These are phyloP conservation scores for Heritiera littoralis DNA, from an alignment of 345 rosid species.

Conservation along the genomic window DNA sequence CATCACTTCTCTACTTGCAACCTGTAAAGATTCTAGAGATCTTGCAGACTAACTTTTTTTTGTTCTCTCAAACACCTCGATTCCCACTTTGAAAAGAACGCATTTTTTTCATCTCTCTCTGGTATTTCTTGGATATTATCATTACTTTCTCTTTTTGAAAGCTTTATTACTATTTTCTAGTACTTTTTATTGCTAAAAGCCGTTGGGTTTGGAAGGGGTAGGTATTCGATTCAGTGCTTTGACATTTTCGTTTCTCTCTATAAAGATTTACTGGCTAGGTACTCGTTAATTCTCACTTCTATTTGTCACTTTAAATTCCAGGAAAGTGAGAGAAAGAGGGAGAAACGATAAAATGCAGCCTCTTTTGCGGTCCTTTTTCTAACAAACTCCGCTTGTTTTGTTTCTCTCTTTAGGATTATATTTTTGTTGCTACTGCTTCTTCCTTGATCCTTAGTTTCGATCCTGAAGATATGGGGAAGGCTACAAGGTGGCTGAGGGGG, in stretches of 20 bases:
- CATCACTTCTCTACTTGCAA: constrained; percentile 58
- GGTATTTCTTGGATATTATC: constrained; percentile 2
- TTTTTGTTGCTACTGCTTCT: neutral
- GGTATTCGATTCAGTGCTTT: constrained; percentile 28
- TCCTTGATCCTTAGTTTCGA: constrained; percentile 13
- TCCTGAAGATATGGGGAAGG: constrained; percentile 55
- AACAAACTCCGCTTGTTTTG: constrained; percentile 7
- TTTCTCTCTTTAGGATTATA: constrained; percentile 14
- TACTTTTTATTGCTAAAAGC: constrained; percentile 9
- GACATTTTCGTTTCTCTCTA: constrained; percentile 17
- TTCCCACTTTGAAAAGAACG: constrained; percentile 20
- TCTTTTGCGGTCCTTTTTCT: neutral
- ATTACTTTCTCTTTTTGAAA: constrained; percentile 8
- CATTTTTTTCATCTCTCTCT: constrained; percentile 5
- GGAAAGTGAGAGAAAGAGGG: constrained; percentile 5
- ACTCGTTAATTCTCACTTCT: constrained; percentile 23
- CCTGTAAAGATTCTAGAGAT: constrained; percentile 53
- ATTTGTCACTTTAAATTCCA: constrained; percentile 28
- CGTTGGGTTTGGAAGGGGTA: neutral
- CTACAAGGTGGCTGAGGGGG: constrained; percentile 70
- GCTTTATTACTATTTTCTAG: neutral
- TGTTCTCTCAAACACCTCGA: constrained; percentile 23
- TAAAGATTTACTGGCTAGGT: constrained; percentile 27
- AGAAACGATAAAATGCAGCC: neutral
- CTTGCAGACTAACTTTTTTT: constrained; percentile 18